These are phyloP conservation scores for Euphrasia confusa DNA, from an alignment of 257 asterid genomes.

Conservation along the genomic window DNA sequence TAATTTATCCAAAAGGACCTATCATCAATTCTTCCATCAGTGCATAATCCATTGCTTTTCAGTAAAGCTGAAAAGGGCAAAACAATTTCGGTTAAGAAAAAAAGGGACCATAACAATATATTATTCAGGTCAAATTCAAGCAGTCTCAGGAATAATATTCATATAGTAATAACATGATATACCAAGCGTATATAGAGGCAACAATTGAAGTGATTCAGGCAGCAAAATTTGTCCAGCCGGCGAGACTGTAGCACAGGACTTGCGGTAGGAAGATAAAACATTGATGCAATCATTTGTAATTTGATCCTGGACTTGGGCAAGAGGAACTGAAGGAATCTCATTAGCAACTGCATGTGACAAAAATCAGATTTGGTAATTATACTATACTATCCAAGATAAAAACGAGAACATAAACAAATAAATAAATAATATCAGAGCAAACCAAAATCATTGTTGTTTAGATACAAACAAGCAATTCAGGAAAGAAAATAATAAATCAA, in stretches of 20 bases:
- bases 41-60: slow-evolving; percentile 74
- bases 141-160: neutral
- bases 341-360: slow-evolving; percentile 52
- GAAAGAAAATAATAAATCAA: neutral
- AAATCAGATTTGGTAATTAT: slow-evolving; percentile 25
- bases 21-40: slow-evolving; percentile 84
- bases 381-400: neutral
- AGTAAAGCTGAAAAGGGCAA: slow-evolving; percentile 54
- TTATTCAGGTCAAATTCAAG: slow-evolving; percentile 2
- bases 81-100: slow-evolving; percentile 14
- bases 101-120: slow-evolving; percentile 1
- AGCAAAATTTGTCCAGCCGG: slow-evolving; percentile 85
- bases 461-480: neutral
- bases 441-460: neutral
- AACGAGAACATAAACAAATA: neutral
- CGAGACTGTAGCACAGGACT: slow-evolving; percentile 83
- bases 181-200: slow-evolving; percentile 88
- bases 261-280: slow-evolving; percentile 79
- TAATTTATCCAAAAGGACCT: slow-evolving; percentile 81
- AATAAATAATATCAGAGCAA: neutral
- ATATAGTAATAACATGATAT: neutral
- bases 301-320: slow-evolving; percentile 72
- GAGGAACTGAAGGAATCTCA: slow-evolving; percentile 74
- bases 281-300: slow-evolving; percentile 68
- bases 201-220: slow-evolving; percentile 87